Evolutionary conservation across 768 basidiomycete species (phyloP).

Genomic region (Holtermannia corniformis): DNA sequence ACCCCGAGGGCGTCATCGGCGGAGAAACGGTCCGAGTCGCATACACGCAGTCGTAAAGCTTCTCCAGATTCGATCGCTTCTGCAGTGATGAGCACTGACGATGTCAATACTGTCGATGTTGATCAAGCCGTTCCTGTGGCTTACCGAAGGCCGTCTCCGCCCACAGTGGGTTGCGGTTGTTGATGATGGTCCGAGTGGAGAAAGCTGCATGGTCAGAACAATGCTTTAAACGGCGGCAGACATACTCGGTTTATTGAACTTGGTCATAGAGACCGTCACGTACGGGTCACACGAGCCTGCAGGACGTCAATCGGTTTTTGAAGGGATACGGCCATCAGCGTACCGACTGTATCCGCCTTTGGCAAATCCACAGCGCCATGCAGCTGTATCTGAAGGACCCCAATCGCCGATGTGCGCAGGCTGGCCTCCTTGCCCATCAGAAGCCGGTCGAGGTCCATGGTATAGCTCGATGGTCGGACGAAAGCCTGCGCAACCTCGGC

Average conservation of each 20-base stretch:
- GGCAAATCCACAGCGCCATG: conserved; percentile 33
- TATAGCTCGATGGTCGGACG: conserved; percentile 38
- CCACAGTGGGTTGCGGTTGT: conserved; percentile 37
- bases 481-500: conserved; percentile 37
- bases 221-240: not conserved
- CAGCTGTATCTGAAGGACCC: conserved; percentile 36
- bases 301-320: not conserved
- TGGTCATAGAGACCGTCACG: conserved; percentile 30
- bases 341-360: conserved; percentile 35
- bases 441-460: conserved; percentile 40
- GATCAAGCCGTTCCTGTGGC: not conserved
- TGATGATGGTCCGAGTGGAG: conserved; percentile 38
- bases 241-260: conserved; percentile 36
- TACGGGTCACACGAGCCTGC: conserved; percentile 38
- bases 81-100: conserved; percentile 29
- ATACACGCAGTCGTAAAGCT: conserved; percentile 28
- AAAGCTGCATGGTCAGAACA: conserved; percentile 12
- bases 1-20: conserved; percentile 39
- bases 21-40: conserved; percentile 39
- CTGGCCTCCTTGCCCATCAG: conserved; percentile 37
- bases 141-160: conserved; percentile 39
- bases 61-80: conserved; percentile 40
- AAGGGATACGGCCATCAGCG: not conserved
- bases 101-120: not conserved
- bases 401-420: conserved; percentile 30